Evolutionary conservation across 2,329 filamentous ascomycete genomes (phyloP), one percentile per base, ranked within the genome.

Genomic region (Microcyclosporella mali): DNA sequence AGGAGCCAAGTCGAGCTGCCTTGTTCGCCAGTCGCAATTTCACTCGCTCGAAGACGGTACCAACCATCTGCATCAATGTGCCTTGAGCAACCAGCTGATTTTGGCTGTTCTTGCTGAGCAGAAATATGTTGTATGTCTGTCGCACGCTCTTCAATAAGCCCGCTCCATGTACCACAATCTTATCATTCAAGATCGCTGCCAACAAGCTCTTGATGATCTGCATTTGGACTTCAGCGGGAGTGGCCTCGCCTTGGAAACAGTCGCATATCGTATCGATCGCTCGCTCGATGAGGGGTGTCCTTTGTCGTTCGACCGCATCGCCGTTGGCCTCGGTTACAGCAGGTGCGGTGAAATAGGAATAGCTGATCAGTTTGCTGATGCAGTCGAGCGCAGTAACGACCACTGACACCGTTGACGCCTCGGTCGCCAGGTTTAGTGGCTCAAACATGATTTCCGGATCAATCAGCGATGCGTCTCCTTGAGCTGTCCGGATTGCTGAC

Each of bases 191-290:
- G 11, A 98, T 92, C 11, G 94, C 94, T 11, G 92, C 89, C 46
- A 98, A 73, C 46, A 98, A 73, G 2, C 92, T 97, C 70, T 98
- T 97, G 64, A 98, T 88, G 56, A 98, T 98, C 68, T 98, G 92
- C 57, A 97, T 79, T 66, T 98, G 92, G 36, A 97, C 84, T 65
- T 95, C 90, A 40, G 84, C 78, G 3, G 88, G 82, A 0, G 94
- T 98, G 1, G 86, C 86, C 69, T 98, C 92, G 61, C 92, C 90
- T 63, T 97, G 89, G 63, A 98, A 98, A 66, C 92, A 98, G 63
- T 97, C 90, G 73, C 92, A 98, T 72, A 98, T 98, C 28, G 92
- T 95, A 68, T 98, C 94, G 60, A 98, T 98, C 46, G 94, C 92
- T 52, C 90, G 80, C 69, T 98, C 94, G 61, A 98, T 98, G 53